Conservation (phyloP, 495 filamentous ascomycete species). For the Haplographium delicatum region DNA sequence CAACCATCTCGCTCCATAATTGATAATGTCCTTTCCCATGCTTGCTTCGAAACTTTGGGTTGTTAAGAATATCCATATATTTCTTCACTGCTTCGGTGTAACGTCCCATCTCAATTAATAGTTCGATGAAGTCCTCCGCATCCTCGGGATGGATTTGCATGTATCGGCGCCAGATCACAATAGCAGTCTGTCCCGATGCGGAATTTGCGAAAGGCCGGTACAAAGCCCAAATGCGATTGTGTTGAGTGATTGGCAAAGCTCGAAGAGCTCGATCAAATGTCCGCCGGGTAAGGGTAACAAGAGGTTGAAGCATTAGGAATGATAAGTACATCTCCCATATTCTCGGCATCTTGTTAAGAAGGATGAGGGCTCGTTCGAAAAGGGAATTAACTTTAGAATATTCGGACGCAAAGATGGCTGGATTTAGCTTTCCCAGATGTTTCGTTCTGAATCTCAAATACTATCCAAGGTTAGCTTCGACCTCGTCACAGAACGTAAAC, state of each 20-base stretch:
- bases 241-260: constrained; percentile 93
- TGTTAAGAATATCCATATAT: constrained; percentile 92
- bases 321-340: constrained; percentile 98
- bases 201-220: constrained; percentile 92
- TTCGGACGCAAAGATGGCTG: constrained; percentile 73
- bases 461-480: constrained; percentile 34
- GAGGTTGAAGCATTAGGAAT: constrained; percentile 84
- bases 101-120: constrained; percentile 73
- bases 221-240: constrained; percentile 93
- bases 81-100: constrained; percentile 91
- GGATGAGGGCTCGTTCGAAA: constrained; percentile 88
- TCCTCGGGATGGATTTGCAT: constrained; percentile 98
- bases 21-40: constrained; percentile 92
- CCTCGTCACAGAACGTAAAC: constrained; percentile 9
- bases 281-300: constrained; percentile 82
- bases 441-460: constrained; percentile 83
- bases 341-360: constrained; percentile 97
- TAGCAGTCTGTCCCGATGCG: constrained; percentile 82
- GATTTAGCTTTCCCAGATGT: constrained; percentile 79
- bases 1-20: constrained; percentile 98
- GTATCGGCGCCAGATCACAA: constrained; percentile 92
- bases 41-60: constrained; percentile 86
- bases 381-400: constrained; percentile 92
- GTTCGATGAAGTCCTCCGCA: constrained; percentile 87
- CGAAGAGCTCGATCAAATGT: constrained; percentile 93